Base-by-base conservation (phyloP, 2,329 filamentous ascomycete species). In the Lecanicillium sp. region DNA sequence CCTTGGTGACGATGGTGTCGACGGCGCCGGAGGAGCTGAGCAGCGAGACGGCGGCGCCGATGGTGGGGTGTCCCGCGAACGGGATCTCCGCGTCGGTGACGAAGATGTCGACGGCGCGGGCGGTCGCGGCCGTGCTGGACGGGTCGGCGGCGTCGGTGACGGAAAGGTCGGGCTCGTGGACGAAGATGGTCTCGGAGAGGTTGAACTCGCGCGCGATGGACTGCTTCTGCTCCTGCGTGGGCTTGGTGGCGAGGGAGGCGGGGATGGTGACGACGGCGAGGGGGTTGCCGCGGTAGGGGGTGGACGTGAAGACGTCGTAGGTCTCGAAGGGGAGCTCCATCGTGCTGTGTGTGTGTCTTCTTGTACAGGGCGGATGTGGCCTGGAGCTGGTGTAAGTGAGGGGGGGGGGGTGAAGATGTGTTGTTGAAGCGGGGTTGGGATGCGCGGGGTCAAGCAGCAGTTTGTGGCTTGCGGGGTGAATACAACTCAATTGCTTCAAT, bases 41-140 rank as follows among this genome's bases (percentile, higher is more conserved):
- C 14, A 78, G 68, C 52, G 72, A 73, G 58, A 73, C 69, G 29
- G 77, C 71, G 3, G 74, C 67, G 43, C 81, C 81, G 51, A 84
- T 71, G 40, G 78, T 77, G 1, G 81, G 79, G 62, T 84, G 79
- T 2, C 80, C 79, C 3, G 79, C 79, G 54, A 84, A 83, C 17
- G 78, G 74, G 15, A 83, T 63, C 61, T 84, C 80, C 27, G 65
- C 58, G 8, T 64, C 58, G 35, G 67, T 60, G 27, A 77, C 77
- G 66, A 83, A 84, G 55, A 84, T 84, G 61, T 82, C 76, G 54
- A 83, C 70, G 45, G 63, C 63, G 36, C 74, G 63, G 17, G 58
- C 40, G 49, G 46, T 52, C 51, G 66, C 58, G 46, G 61, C 59
- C 11, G 54, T 50, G 33, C 17, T 9, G 17, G 39, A 7, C 19